Evolutionary conservation across 345 rosid genomes (phyloP).

Genomic region (Mercurialis annua): DNA sequence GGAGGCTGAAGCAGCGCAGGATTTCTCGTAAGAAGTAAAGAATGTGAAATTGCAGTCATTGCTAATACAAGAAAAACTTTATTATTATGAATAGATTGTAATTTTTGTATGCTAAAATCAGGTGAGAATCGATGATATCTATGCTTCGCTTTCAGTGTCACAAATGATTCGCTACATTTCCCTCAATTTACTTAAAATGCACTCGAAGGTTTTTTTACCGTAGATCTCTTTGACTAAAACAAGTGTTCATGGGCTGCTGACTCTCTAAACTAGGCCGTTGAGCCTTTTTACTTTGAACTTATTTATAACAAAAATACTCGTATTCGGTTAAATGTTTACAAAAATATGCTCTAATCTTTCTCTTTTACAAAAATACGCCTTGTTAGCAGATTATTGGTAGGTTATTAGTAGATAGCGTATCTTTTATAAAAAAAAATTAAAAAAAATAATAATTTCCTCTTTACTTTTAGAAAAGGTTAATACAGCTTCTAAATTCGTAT

Average conservation of each 20-base stretch:
- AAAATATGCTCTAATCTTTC: too few species aligned
- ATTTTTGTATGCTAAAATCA: neutral
- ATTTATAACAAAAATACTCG: too few species aligned
- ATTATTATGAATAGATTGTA: neutral
- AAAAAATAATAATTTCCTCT: too few species aligned
- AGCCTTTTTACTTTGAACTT: too few species aligned
- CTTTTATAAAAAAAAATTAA: neutral
- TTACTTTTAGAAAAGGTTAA: too few species aligned
- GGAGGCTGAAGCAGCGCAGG: conserved; percentile 8
- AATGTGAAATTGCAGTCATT: conserved; percentile 50
- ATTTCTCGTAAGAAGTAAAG: conserved; percentile 44
- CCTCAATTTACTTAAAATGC: neutral
- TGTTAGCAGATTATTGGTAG: too few species aligned
- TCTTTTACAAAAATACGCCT: too few species aligned
- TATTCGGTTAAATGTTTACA: too few species aligned
- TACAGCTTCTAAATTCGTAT: too few species aligned
- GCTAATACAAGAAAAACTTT: neutral
- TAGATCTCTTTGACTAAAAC: too few species aligned
- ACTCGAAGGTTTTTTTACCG: neutral
- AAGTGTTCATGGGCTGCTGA: too few species aligned
- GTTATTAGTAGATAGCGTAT: too few species aligned
- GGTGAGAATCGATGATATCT: conserved; percentile 12
- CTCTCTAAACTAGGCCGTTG: neutral
- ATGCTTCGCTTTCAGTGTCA: neutral
- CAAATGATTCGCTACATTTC: neutral